phyloP scores from a whole-genome alignment of 2,329 filamentous ascomycete genomes.

The Eutypella sp. region DNA sequence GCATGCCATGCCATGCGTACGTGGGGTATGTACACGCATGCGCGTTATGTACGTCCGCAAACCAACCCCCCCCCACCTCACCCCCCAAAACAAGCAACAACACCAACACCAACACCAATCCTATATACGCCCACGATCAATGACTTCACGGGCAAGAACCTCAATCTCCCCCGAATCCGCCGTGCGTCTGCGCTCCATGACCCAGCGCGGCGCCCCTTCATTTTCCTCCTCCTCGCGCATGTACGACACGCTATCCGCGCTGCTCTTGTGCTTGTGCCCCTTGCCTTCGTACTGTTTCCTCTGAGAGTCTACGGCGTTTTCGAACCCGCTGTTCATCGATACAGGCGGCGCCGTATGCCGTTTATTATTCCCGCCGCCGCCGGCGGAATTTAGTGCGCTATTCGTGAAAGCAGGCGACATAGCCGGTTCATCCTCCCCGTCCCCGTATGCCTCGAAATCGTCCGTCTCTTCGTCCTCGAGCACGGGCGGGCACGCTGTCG shows the following conservation, averaged over 20 bases:
- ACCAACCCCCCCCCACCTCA: too few species aligned
- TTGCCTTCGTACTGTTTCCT: constrained; percentile 27
- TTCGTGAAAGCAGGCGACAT: constrained; percentile 15
- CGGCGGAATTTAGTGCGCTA: background rate
- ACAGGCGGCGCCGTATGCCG: background rate
- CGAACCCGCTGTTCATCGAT: constrained; percentile 16
- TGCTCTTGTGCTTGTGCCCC: constrained; percentile 39
- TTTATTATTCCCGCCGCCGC: background rate
- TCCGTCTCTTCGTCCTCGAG: constrained; percentile 33
- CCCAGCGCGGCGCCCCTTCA: constrained; percentile 57
- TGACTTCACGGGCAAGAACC: constrained; percentile 59
- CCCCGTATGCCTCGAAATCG: constrained; percentile 6
- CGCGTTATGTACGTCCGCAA: too few species aligned
- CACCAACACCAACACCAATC: too few species aligned
- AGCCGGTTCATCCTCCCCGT: background rate
- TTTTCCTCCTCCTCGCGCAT: constrained; percentile 57
- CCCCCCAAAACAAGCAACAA: too few species aligned
- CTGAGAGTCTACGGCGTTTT: constrained; percentile 13
- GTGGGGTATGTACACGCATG: too few species aligned
- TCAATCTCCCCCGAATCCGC: constrained; percentile 61
- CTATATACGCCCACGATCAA: constrained; percentile 49
- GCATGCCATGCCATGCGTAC: too few species aligned
- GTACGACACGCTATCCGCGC: constrained; percentile 67
- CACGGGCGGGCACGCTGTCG: constrained; percentile 32
- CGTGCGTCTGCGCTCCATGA: constrained; percentile 63